Base-by-base conservation (phyloP, 768 basidiomycete genomes). In the Russula sp. region DNA sequence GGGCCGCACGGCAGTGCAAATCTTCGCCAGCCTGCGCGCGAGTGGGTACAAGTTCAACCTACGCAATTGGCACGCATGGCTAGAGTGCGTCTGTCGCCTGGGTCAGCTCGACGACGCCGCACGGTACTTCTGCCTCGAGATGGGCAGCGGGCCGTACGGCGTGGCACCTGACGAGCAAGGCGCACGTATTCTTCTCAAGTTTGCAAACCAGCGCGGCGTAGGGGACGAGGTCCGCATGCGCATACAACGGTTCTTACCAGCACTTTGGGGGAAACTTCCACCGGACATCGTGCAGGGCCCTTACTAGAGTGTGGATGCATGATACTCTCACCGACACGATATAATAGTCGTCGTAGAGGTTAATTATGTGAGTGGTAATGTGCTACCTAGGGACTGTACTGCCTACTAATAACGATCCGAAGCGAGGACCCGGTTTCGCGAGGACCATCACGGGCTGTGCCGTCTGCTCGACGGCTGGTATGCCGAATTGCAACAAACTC, bases 71-170 rank as follows among this genome's bases (percentile, higher is more conserved):
- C 84, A 89, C 60, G 79, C 84, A 0, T 91, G 85, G 78, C 71
- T 97, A 20, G 93, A 97, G 73, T 91, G 88, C 69, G 79, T 96
- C n/a, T 91, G 90, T 68, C 81, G 93, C 25, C 70, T 83, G 50
- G 81, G 83, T 9, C 76, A 77, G 67, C 66, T 91, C 36, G 80
- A 84, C 22, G 86, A 89, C 25, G 94, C 91, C 1, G 70, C 84
- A 46, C 79, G 80, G 69, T 75, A 83, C 18, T 78, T 86, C 20
- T 85, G 86, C 61, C 55, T 80, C 60, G 82, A 86, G 64, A 91
- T 94, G 86, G 77, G 76, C 22, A 75, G 78, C 58, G 60, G 71
- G 3, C 71, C 73, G 34, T 72, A 73, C 56, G 77, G 75, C 6
- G 71, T 82, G 11, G 68, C 73, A 46, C 84, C 86, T 0, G 76